Percentiles rank a stretch among this genome's conserved stretches.
Evolutionary conservation across 495 filamentous ascomycete species (phyloP).

Genomic region (Trichoderma orchidacearum): DNA sequence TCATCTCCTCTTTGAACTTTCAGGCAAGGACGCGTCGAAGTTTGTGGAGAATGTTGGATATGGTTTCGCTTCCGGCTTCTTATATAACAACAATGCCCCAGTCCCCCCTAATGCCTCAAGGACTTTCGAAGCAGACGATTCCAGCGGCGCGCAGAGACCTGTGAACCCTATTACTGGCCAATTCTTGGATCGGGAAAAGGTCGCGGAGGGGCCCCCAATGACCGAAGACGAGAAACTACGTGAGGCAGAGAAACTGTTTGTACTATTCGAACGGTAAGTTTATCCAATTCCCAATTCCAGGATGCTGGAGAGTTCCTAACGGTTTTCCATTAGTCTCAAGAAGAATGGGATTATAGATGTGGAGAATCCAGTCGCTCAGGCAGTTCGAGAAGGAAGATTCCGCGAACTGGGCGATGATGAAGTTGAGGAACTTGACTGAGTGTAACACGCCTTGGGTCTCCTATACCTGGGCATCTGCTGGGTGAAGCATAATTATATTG

Average conservation of each 20-base stretch:
- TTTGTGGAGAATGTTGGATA: slow-evolving; percentile 80
- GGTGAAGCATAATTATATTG: too few relatives aligned
- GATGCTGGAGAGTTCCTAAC: slow-evolving; percentile 1
- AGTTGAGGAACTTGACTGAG: background rate
- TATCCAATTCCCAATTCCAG: background rate
- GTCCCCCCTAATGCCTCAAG: slow-evolving; percentile 46
- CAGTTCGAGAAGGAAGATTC: slow-evolving; percentile 63
- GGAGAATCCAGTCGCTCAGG: slow-evolving; percentile 72
- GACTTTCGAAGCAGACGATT: slow-evolving; percentile 31
- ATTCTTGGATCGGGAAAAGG: slow-evolving; percentile 53
- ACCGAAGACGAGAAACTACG: slow-evolving; percentile 82
- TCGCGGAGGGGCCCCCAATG: slow-evolving; percentile 52
- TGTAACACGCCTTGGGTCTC: background rate
- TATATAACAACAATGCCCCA: slow-evolving; percentile 67
- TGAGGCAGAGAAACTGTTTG: slow-evolving; percentile 86
- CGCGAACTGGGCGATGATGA: slow-evolving; percentile 43
- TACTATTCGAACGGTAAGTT: slow-evolving; percentile 79
- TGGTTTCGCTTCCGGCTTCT: slow-evolving; percentile 80
- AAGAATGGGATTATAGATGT: slow-evolving; percentile 72
- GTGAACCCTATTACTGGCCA: slow-evolving; percentile 92
- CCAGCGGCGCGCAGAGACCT: slow-evolving; percentile 17
- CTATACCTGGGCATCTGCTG: too few relatives aligned
- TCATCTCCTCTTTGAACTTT: slow-evolving; percentile 74
- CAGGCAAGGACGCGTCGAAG: slow-evolving; percentile 53
- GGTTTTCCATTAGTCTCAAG: slow-evolving; percentile 42